Base-by-base conservation (phyloP, 257 asterid species). In the Solanum ossicruentum region DNA sequence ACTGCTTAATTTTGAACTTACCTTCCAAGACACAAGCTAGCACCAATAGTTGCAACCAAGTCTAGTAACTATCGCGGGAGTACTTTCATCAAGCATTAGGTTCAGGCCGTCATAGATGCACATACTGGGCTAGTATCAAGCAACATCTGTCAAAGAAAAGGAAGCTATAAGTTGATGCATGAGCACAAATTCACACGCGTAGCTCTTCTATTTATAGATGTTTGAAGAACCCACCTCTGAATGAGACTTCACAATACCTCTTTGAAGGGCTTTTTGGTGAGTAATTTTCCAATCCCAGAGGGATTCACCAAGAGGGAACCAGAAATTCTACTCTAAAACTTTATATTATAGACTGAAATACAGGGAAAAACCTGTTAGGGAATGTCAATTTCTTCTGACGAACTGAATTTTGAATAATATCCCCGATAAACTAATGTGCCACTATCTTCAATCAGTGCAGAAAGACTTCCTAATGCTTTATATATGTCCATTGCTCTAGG, bases 381-480 rank as follows among this genome's bases (percentile, higher is more conserved):
- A 49, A 75, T 15, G 21, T 49, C 15, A 75, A 51, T 49, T 77
- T 51, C 45, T 75, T 75, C 45, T 8, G 45, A 77, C 51, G 45
- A 77, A 26, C 23, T 10, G 23, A 75, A 77, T 23, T 49, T 77
- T 51, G 82, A 65, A 83, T 65, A 69, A 67, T 61, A 83, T 63
- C 47, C 70, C 83, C 39, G 81, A 60, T 57, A 75, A 57, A 49
- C 61, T 70, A 61, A 28, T 54, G 60, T 9, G 65, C 86, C 88
- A 83, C 83, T 65, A 75, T 87, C 90, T 78, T 88, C 89, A 63
- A 84, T 82, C 71, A 89, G 84, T 65, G 84, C 82, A 61, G 85
- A 61, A 83, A 88, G 91, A 52, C 90, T 77, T 51, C 81, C 81
- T 55, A 88, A 85, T 87, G 86, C 89, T 63, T 73, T 58, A 78